Base-by-base conservation (phyloP, 257 asterid genomes). In the Capsicum chinense region DNA sequence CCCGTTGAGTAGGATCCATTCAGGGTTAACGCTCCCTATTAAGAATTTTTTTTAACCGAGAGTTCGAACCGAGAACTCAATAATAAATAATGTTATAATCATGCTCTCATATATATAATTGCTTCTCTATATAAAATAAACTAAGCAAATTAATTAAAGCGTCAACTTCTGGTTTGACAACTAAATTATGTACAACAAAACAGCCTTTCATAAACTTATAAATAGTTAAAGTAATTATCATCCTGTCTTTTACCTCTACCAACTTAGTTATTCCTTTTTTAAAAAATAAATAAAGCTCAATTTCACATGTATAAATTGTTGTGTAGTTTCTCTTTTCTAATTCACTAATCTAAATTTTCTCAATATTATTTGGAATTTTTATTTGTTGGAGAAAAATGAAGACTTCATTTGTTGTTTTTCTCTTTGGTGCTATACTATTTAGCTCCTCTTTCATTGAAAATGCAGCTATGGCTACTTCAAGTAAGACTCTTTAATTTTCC, bases 161-260 rank as follows among this genome's bases (percentile, higher is more conserved):
- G n/a, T 35, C 35, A 60, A 60, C 67, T 60, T 60, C 67, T 60
- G 3, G 33, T 59, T 59, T n/a, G 66, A 12, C 33, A 59, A 60
- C 11, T 60, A n/a, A 2, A 59, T 12, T 60, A 60, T 8, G 67
- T 60, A 60, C 33, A n/a, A 60, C n/a, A 60, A 60, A 3, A 8
- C 35, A 60, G 35, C 35, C 66, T 60, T n/a, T 60, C 67, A n/a
- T 60, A 60, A 60, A 60, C 67, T 39, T 39, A 39, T 39, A 39
- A 39, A 39, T 39, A 39, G n/a, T 48, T 21, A n/a, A 48, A 54
- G 10, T 21, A 62, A 62, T 21, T 62, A 62, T 62, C 68, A 19
- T 19, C 69, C 19, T 62, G 69, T 62, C 69, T 62, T 62, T 62
- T 62, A 62, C 37, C 39, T 19, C 69, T 62, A 62, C 69, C 39